Evolutionary conservation across 2,329 filamentous ascomycete species (phyloP).

Genomic region (Aspergillus ruber): DNA sequence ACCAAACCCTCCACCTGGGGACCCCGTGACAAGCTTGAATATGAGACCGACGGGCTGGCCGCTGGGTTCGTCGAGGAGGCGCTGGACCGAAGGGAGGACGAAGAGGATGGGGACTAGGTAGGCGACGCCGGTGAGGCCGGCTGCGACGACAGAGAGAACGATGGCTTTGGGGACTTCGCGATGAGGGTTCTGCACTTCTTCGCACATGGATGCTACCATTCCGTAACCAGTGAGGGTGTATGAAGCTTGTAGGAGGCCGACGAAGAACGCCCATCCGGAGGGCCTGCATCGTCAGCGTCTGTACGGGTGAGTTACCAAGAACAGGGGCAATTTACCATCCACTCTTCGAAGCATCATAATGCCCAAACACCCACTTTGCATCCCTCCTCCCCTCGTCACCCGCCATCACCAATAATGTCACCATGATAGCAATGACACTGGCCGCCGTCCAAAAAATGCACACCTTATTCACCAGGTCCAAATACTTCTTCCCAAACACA

Average conservation of each 20-base stretch:
- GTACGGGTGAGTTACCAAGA: neutral
- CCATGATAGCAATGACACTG: conserved; percentile 62
- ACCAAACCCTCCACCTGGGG: conserved; percentile 65
- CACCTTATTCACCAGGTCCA: conserved; percentile 65
- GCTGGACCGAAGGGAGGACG: conserved; percentile 61
- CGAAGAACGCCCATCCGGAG: conserved; percentile 65
- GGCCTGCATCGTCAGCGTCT: conserved; percentile 39
- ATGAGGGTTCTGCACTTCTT: conserved; percentile 64
- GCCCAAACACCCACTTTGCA: conserved; percentile 60
- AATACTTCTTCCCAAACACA: conserved; percentile 55
- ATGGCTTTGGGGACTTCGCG: conserved; percentile 66
- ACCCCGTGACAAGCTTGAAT: conserved; percentile 70
- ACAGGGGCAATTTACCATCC: conserved; percentile 48
- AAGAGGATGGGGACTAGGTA: conserved; percentile 72
- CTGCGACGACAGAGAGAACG: conserved; percentile 61
- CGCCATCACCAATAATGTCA: conserved; percentile 56
- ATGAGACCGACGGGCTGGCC: conserved; percentile 70
- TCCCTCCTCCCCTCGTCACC: conserved; percentile 44
- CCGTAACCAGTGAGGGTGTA: conserved; percentile 53
- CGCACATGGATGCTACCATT: conserved; percentile 66
- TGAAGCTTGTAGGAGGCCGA: conserved; percentile 60
- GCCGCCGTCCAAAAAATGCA: conserved; percentile 67
- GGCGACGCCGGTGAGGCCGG: conserved; percentile 58
- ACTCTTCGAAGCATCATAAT: conserved; percentile 60
- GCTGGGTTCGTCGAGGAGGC: conserved; percentile 59